These are phyloP conservation scores for Ramichloridium luteum DNA, from an alignment of 2,329 filamentous ascomycete species.

Conservation along the genomic window DNA sequence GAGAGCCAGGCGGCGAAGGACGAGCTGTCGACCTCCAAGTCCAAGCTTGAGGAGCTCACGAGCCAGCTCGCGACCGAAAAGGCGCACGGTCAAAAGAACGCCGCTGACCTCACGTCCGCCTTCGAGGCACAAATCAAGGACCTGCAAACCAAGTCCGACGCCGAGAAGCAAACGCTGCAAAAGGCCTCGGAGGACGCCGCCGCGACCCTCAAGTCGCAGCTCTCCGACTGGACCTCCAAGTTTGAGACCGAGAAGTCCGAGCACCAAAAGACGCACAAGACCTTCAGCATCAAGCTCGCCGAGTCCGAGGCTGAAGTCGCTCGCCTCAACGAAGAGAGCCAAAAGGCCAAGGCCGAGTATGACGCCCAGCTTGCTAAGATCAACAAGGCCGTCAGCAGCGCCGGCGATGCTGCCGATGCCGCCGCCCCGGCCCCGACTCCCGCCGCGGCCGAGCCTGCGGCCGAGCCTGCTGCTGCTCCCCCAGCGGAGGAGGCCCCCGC, in stretches of 20 bases:
- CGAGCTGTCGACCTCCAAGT: background rate
- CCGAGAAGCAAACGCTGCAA: background rate
- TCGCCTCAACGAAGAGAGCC: background rate
- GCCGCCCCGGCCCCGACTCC: background rate
- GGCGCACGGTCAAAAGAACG: background rate
- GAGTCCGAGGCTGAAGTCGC: background rate
- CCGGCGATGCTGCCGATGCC: background rate
- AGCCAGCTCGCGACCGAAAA: background rate
- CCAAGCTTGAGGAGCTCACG: background rate
- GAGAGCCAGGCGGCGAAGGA: background rate
- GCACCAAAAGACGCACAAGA: background rate
- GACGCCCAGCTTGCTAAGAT: conserved; percentile 1
- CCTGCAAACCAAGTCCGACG: background rate
- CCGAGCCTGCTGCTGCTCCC: background rate
- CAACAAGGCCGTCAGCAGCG: conserved; percentile 1
- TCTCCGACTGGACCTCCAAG: background rate
- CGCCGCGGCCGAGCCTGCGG: background rate
- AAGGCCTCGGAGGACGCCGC: background rate
- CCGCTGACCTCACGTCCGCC: background rate
- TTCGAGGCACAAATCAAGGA: background rate
- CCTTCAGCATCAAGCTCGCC: conserved; percentile 1
- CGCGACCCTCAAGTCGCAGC: background rate
- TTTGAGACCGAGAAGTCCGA: background rate
- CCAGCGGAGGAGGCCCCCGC: too few relatives aligned
- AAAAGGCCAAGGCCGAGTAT: background rate